Percentiles rank a stretch among this genome's conserved stretches.
These are phyloP conservation scores for Parafenestella ontariensis DNA, from an alignment of 2,329 filamentous ascomycete genomes.

Conservation along the genomic window DNA sequence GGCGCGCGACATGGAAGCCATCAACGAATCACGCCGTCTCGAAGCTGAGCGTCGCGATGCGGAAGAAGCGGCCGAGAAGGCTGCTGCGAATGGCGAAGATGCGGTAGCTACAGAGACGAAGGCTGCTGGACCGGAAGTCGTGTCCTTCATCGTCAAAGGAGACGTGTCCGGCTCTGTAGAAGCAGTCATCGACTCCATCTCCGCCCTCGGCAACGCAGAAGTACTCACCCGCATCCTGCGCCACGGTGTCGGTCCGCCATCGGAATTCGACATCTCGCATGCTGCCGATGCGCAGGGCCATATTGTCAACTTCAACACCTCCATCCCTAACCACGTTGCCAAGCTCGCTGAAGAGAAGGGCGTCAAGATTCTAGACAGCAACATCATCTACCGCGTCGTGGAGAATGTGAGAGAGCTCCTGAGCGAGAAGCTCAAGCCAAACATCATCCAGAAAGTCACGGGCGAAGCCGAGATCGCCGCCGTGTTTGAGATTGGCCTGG, in stretches of 20 bases:
- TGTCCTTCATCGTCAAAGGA: constrained; percentile 88
- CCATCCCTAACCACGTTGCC: constrained; percentile 71
- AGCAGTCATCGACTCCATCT: constrained; percentile 79
- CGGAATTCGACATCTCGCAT: constrained; percentile 88
- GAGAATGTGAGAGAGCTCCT: constrained; percentile 75
- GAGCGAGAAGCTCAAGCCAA: constrained; percentile 71
- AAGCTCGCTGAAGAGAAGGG: constrained; percentile 72
- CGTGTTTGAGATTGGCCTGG: constrained; percentile 83
- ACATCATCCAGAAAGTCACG: constrained; percentile 72
- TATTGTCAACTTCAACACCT: constrained; percentile 86
- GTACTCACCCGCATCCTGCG: constrained; percentile 79
- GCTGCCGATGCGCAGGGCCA: constrained; percentile 77
- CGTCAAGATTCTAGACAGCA: constrained; percentile 83
- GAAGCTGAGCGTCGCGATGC: constrained; percentile 68
- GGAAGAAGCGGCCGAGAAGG: constrained; percentile 56
- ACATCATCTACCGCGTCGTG: constrained; percentile 81
- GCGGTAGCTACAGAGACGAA: constrained; percentile 50
- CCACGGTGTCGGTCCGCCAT: constrained; percentile 77
- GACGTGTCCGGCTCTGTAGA: constrained; percentile 95
- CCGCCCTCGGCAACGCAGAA: constrained; percentile 83
- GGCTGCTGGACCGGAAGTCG: constrained; percentile 58
- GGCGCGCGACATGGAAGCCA: constrained; percentile 74
- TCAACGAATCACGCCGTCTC: constrained; percentile 69
- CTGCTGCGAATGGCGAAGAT: constrained; percentile 27
- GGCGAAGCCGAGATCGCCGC: constrained; percentile 89